A percentile compares a stretch with the other conserved stretches of the same genome.
Conservation (phyloP, 164 flowering plant genomes). For the Hamamelis virginiana region DNA sequence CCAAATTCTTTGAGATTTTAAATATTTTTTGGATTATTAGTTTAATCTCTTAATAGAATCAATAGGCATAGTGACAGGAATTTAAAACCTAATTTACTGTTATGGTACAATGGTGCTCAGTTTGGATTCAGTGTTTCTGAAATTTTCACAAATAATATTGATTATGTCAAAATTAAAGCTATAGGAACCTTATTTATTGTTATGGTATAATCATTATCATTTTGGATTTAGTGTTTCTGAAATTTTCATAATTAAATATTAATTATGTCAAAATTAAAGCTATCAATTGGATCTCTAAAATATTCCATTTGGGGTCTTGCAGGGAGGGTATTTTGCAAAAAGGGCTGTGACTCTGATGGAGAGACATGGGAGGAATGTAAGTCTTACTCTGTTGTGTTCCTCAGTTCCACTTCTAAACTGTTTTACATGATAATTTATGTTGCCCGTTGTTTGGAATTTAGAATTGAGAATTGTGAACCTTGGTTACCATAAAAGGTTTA, state of each 20-base stretch:
- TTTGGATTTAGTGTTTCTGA: too few relatives aligned
- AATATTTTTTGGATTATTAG: neutral
- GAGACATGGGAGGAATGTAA: conserved; percentile 93
- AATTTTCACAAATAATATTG: too few relatives aligned
- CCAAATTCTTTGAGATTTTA: neutral
- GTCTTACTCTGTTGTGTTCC: conserved; percentile 18
- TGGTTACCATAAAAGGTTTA: neutral
- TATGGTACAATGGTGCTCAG: too few relatives aligned
- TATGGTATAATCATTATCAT: too few relatives aligned
- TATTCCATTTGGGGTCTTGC: conserved; percentile 19
- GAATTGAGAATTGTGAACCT: neutral
- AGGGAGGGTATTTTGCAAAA: conserved; percentile 97
- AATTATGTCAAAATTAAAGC: neutral
- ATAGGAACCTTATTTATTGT: too few relatives aligned
- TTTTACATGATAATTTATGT: neutral
- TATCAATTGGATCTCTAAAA: conserved; percentile 4
- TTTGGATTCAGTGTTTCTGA: too few relatives aligned
- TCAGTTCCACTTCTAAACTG: neutral
- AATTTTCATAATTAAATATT: neutral
- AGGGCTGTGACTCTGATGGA: conserved; percentile 78
- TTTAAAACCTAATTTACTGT: too few relatives aligned
- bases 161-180: too few relatives aligned
- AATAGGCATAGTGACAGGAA: too few relatives aligned
- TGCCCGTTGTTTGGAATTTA: neutral
- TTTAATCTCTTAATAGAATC: too few relatives aligned